Base-by-base conservation (phyloP, 1,284 basidiomycete species). In the Bondarzewia mesenterica region DNA sequence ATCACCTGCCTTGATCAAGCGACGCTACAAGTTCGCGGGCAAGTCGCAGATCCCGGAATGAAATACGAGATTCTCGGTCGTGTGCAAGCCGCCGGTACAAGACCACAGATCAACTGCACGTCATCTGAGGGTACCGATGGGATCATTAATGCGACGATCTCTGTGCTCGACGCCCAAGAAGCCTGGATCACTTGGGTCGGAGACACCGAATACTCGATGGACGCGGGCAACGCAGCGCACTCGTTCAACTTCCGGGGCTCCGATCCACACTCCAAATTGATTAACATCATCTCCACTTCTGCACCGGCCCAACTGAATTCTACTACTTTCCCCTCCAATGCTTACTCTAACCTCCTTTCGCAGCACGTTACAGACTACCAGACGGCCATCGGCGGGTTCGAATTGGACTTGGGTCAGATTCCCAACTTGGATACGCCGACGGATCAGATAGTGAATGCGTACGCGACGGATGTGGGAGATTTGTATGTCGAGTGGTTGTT, bases 171-270 rank as follows among this genome's bases (percentile, higher is more conserved):
- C 29, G 66, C 70, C 16, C 61, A 65, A 1, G 77, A 80, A 47
- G 70, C 78, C 0, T 82, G 75, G 77, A 64, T 86, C 52, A 71
- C 75, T 4, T 87, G 83, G 83, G 77, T 80, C 21, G 85, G 83
- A 20, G 82, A 72, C 23, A 88, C 85, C 12, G 73, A 86, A 46
- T 88, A 79, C 58, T 69, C 76, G 50, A 75, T 78, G 62, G 61
- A 75, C 54, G 77, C 82, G 1, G 85, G 85, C 12, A 72, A 77
- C 54, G 67, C 65, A 2, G 70, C 69, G 12, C 71, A 71, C 58
- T 60, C 64, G 27, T 88, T 80, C 58, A 74, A 80, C 1, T 88
- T 88, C 70, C 61, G 65, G 25, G 82, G 83, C 8, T 44, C 67
- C 0, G 80, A 85, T 50, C 82, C 85, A 21, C 80, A 83, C 57